Percentiles rank a stretch among this genome's conserved stretches.
phyloP scores from a whole-genome alignment of 805 yeast species.

The Lachancea lanzarotensis region DNA sequence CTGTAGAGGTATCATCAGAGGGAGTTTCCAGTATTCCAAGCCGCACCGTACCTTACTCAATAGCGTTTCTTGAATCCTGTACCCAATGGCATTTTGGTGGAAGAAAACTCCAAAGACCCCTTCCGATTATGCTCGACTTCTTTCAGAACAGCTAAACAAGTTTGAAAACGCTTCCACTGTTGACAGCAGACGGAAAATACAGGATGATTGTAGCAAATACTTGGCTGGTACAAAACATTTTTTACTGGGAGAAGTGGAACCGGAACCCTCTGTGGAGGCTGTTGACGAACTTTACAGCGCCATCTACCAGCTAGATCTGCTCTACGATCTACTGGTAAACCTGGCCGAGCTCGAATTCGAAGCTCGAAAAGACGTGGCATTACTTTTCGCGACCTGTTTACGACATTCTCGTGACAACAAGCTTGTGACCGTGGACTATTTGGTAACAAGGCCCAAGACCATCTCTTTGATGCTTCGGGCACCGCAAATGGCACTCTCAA shows the following conservation, averaged over 20 bases:
- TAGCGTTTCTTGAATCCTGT: background rate
- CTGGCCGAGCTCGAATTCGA: constrained; percentile 78
- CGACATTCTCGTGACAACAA: constrained; percentile 71
- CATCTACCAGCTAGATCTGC: constrained; percentile 62
- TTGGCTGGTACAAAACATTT: constrained; percentile 58
- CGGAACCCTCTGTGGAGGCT: constrained; percentile 57
- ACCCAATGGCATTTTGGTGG: constrained; percentile 78
- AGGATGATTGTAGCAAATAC: constrained; percentile 68
- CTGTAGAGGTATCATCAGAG: too few relatives aligned
- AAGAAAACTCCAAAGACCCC: constrained; percentile 89
- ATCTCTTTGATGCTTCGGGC: constrained; percentile 57
- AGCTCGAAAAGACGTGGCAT: constrained; percentile 74
- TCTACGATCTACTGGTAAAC: constrained; percentile 53
- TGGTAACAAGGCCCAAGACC: constrained; percentile 60
- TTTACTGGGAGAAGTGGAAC: constrained; percentile 54
- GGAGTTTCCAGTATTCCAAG: too few relatives aligned
- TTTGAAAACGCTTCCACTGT: constrained; percentile 39
- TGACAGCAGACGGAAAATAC: constrained; percentile 39
- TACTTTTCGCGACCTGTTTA: constrained; percentile 66
- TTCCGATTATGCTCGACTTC: constrained; percentile 66
- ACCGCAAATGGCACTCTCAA: constrained; percentile 50
- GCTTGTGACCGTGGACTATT: constrained; percentile 82
- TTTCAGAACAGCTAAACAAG: constrained; percentile 66
- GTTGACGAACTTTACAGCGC: constrained; percentile 74
- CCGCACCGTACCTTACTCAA: too few relatives aligned